phyloP scores from a whole-genome alignment of 305 asterid species.

The Fraxinus nigra region DNA sequence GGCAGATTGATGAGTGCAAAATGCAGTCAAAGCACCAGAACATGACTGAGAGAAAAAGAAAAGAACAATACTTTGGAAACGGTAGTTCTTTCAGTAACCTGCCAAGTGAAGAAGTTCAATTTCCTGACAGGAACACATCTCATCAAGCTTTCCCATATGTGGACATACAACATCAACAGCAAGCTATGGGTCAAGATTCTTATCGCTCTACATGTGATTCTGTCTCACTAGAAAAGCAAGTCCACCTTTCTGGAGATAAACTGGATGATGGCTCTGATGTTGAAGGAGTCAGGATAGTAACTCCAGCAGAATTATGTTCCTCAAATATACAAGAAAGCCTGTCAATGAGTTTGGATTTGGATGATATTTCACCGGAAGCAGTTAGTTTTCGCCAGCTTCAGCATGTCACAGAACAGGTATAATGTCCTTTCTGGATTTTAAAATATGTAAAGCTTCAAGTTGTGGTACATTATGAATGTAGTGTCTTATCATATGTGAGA shows the following conservation, averaged over 20 bases:
- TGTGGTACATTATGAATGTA: background rate
- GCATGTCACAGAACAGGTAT: constrained; percentile 70
- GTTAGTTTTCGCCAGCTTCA: constrained; percentile 74
- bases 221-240: constrained; percentile 28
- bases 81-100: constrained; percentile 29
- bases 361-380: constrained; percentile 66
- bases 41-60: constrained; percentile 32
- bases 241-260: constrained; percentile 20
- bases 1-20: constrained; percentile 39
- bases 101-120: constrained; percentile 31
- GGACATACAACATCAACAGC: constrained; percentile 35
- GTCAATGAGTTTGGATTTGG: constrained; percentile 37
- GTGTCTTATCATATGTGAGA: background rate
- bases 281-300: constrained; percentile 35
- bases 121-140: constrained; percentile 37
- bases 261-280: constrained; percentile 31
- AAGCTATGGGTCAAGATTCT: constrained; percentile 26
- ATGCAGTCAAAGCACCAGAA: constrained; percentile 40
- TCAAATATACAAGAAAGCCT: constrained; percentile 47
- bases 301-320: constrained; percentile 42
- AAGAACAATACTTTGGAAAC: constrained; percentile 32
- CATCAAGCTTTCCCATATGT: constrained; percentile 32
- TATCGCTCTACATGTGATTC: constrained; percentile 31
- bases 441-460: background rate
- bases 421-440: background rate